Evolutionary conservation across 768 basidiomycete genomes (phyloP).

Genomic region (Kwoniella botswanensis): DNA sequence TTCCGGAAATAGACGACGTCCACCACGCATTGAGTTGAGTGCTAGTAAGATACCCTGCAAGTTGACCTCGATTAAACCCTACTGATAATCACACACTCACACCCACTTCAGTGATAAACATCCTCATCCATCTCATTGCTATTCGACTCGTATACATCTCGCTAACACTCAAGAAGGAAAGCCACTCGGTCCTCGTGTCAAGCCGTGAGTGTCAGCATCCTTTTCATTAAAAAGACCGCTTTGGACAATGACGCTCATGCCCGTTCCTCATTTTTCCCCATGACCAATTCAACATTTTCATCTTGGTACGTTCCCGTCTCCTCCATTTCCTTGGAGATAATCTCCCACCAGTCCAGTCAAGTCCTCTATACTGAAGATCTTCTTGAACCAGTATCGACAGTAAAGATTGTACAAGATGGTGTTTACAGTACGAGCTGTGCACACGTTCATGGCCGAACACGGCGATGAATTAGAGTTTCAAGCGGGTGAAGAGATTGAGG

Average conservation of each 20-base stretch:
- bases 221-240: not conserved
- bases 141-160: not conserved
- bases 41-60: too few species aligned
- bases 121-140: not conserved
- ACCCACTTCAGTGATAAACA: not conserved
- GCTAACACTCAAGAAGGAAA: not conserved
- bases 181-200: too few species aligned
- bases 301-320: not conserved
- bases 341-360: not conserved
- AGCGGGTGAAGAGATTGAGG: constrained; percentile 83
- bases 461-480: constrained; percentile 88
- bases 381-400: not conserved
- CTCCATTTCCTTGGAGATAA: not conserved
- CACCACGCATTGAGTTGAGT: not conserved
- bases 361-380: not conserved
- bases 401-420: constrained; percentile 16
- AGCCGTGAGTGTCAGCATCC: not conserved
- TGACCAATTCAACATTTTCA: constrained; percentile 8
- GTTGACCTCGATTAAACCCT: not conserved
- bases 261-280: not conserved
- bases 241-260: constrained; percentile 6
- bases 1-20: not conserved
- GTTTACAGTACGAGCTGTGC: constrained; percentile 44
- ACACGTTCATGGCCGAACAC: constrained; percentile 79
- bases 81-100: constrained; percentile 5